Percentiles rank a stretch among this genome's conserved stretches.
Evolutionary conservation across 352 stramenopile species (phyloP).

Genomic region (Phytophthora citricola): DNA sequence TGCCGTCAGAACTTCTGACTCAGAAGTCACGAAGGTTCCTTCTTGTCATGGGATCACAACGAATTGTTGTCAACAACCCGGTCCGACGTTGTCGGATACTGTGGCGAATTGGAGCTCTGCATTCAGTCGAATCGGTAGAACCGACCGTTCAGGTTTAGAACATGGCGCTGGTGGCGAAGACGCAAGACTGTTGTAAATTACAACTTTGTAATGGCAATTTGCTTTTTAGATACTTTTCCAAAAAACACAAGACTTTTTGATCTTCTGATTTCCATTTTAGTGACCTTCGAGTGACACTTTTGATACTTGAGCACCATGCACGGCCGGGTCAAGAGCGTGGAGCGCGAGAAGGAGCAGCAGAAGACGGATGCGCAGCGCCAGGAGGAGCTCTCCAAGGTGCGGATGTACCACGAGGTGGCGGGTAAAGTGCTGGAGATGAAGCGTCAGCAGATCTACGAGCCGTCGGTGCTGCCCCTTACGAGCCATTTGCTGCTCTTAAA

Average conservation of each 20-base stretch:
- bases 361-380: slow-evolving; percentile 70
- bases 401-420: slow-evolving; percentile 82
- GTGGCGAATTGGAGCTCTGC: too few relatives aligned
- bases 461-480: slow-evolving; percentile 79
- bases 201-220: too few relatives aligned
- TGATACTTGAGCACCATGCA: slow-evolving; percentile 47
- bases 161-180: too few relatives aligned
- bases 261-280: too few relatives aligned
- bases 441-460: slow-evolving; percentile 54
- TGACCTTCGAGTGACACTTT: too few relatives aligned
- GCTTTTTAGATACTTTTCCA: too few relatives aligned
- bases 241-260: too few relatives aligned
- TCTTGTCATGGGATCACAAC: neutral
- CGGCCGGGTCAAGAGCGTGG: slow-evolving; percentile 77
- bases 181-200: too few relatives aligned
- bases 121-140: neutral
- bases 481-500: slow-evolving; percentile 96
- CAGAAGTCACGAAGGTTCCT: neutral
- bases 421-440: slow-evolving; percentile 75
- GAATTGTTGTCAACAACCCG: too few relatives aligned
- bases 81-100: too few relatives aligned
- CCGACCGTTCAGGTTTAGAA: neutral
- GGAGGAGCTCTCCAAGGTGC: slow-evolving; percentile 69
- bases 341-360: slow-evolving; percentile 73
- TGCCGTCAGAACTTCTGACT: neutral